phyloP scores from a whole-genome alignment of 2,329 filamentous ascomycete species.

The Cercospora sp. region DNA sequence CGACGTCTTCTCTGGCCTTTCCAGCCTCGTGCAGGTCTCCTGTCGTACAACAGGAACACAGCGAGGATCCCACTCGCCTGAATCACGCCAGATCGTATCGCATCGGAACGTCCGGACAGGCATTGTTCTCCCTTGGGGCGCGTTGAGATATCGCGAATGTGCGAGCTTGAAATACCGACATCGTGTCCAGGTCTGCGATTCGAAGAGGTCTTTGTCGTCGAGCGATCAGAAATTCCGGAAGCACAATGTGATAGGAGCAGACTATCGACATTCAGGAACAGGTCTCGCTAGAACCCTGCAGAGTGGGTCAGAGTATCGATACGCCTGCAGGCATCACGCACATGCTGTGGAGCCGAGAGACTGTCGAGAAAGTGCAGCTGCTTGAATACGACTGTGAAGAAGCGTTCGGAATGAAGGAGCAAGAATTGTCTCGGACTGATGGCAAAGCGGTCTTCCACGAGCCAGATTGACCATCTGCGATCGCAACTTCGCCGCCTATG shows the following conservation, averaged over 20 bases:
- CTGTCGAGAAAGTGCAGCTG: not conserved
- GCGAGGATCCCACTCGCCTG: not conserved
- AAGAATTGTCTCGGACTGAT: not conserved
- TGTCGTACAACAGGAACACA: constrained; percentile 15
- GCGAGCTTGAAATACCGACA: not conserved
- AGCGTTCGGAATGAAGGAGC: not conserved
- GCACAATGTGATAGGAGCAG: not conserved
- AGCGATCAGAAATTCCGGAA: not conserved
- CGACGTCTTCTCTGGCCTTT: constrained; percentile 1
- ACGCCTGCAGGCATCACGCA: not conserved
- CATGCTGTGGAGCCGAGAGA: not conserved
- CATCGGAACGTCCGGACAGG: not conserved
- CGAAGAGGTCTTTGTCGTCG: not conserved
- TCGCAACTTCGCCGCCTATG: not conserved
- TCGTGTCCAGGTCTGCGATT: not conserved
- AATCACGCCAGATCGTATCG: not conserved
- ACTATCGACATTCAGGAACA: not conserved
- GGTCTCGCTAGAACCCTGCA: not conserved
- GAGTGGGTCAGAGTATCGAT: not conserved
- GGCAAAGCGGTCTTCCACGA: not conserved
- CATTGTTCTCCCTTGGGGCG: not conserved
- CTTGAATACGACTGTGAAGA: not conserved
- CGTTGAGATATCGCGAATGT: not conserved
- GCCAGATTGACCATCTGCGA: not conserved
- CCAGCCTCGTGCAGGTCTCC: constrained; percentile 16